These are phyloP conservation scores for Epichloe sibirici DNA, from an alignment of 2,329 filamentous ascomycete genomes.

Conservation along the genomic window DNA sequence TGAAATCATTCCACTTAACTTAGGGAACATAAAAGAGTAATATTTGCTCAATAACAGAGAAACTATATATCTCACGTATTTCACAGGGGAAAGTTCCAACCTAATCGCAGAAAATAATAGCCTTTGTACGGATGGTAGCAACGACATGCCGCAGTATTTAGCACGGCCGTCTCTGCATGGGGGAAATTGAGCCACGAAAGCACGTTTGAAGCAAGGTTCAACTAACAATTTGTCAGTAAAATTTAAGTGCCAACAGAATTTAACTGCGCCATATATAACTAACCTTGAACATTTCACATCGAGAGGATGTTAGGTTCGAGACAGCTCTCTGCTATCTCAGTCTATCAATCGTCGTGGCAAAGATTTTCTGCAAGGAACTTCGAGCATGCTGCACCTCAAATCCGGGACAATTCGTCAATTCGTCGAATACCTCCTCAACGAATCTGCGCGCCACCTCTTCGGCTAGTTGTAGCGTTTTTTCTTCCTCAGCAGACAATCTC, in stretches of 20 bases:
- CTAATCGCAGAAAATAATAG: too few species aligned
- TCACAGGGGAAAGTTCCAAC: too few species aligned
- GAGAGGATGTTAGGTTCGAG: neutral
- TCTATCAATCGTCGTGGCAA: neutral
- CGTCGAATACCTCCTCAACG: constrained; percentile 21
- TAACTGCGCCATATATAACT: neutral
- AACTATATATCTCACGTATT: too few species aligned
- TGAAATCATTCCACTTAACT: too few species aligned
- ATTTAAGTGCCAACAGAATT: neutral
- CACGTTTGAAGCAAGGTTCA: neutral
- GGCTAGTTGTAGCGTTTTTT: constrained; percentile 53
- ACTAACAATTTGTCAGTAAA: neutral
- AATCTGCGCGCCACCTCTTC: constrained; percentile 48
- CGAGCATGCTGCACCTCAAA: constrained; percentile 10
- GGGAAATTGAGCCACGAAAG: too few species aligned
- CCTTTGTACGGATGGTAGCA: too few species aligned
- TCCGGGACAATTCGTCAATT: neutral
- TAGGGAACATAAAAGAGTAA: too few species aligned
- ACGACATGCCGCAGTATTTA: too few species aligned
- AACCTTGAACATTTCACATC: neutral
- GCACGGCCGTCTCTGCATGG: too few species aligned
- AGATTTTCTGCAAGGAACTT: neutral
- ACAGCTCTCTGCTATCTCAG: neutral
- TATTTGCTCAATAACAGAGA: too few species aligned
- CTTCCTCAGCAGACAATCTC: constrained; percentile 50